A percentile compares a stretch with the other conserved stretches of the same genome.
phyloP scores from a whole-genome alignment of 1,284 basidiomycete genomes.

The Microbotryomycetes sp. region DNA sequence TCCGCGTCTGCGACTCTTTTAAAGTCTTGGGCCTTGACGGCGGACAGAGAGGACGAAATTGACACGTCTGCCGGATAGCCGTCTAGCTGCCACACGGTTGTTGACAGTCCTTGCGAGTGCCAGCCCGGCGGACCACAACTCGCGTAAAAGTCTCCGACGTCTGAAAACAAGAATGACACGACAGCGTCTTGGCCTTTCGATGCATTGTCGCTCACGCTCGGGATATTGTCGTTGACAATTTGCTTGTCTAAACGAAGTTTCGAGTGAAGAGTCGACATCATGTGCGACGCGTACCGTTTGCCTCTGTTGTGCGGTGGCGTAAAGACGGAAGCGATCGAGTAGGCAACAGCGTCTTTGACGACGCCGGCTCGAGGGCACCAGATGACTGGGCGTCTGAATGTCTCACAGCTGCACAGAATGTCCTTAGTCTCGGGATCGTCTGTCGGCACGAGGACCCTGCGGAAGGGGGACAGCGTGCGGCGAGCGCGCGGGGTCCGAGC shows the following conservation, averaged over 20 bases:
- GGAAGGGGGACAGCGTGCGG: not conserved
- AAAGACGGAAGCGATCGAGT: constrained; percentile 51
- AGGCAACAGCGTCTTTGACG: constrained; percentile 40
- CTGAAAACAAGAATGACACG: constrained; percentile 58
- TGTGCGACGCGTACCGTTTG: constrained; percentile 49
- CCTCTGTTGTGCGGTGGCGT: constrained; percentile 46
- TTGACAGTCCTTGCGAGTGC: constrained; percentile 42
- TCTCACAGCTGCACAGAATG: constrained; percentile 48
- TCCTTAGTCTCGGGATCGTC: constrained; percentile 43
- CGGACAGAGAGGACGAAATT: not conserved
- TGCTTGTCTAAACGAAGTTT: constrained; percentile 43
- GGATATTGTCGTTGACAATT: not conserved
- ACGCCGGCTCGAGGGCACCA: constrained; percentile 37
- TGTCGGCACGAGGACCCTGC: constrained; percentile 47
- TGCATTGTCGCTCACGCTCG: constrained; percentile 41
- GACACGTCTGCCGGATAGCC: constrained; percentile 9
- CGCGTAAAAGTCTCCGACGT: constrained; percentile 55
- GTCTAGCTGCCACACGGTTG: constrained; percentile 44
- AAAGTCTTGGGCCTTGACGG: not conserved
- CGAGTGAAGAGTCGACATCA: constrained; percentile 53
- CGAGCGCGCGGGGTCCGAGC: not conserved
- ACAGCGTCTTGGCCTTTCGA: constrained; percentile 37
- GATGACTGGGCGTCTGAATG: constrained; percentile 39
- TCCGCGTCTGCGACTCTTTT: constrained; percentile 10
- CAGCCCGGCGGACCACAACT: constrained; percentile 45